Percentiles rank a stretch among this genome's conserved stretches.
Evolutionary conservation across 2,329 filamentous ascomycete species (phyloP).

Genomic region (Colletotrichum lentis): DNA sequence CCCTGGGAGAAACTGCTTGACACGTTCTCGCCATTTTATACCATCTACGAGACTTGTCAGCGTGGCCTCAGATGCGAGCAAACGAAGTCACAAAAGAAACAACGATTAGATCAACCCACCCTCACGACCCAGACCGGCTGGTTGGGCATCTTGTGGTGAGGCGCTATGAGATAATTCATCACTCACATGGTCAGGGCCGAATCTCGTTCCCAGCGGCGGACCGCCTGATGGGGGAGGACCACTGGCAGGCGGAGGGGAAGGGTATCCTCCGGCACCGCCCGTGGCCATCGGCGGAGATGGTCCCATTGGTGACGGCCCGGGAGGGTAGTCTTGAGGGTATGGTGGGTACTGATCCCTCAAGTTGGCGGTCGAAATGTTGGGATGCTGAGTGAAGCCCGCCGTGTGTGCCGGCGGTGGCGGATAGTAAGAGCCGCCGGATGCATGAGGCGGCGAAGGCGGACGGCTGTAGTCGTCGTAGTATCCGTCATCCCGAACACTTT

Average conservation of each 20-base stretch:
- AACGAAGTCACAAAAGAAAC: constrained; percentile 24
- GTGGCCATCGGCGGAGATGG: constrained; percentile 42
- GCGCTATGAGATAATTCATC: constrained; percentile 42
- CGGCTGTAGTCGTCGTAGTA: constrained; percentile 51
- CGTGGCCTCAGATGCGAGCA: neutral
- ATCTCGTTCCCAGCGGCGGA: constrained; percentile 40
- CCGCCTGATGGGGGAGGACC: constrained; percentile 38
- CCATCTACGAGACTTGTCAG: constrained; percentile 42
- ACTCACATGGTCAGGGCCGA: constrained; percentile 57
- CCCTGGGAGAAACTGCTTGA: constrained; percentile 21
- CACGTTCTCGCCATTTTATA: constrained; percentile 41
- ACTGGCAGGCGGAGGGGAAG: constrained; percentile 44
- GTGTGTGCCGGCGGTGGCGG: constrained; percentile 45
- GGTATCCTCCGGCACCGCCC: constrained; percentile 41
- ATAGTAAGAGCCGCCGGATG: constrained; percentile 61
- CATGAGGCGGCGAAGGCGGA: constrained; percentile 58
- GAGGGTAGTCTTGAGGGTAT: constrained; percentile 56
- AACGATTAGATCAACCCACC: constrained; percentile 40
- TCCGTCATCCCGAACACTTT: constrained; percentile 47
- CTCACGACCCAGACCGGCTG: constrained; percentile 37
- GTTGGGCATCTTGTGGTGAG: constrained; percentile 36
- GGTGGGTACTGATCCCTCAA: constrained; percentile 48
- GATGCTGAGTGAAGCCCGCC: constrained; percentile 50
- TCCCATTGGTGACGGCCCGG: constrained; percentile 48
- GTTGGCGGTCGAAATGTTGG: constrained; percentile 47